A percentile compares a stretch with the other conserved stretches of the same genome.
Evolutionary conservation across 208 protist genomes (phyloP).

Genomic region (Acanthamoeba triangularis): DNA sequence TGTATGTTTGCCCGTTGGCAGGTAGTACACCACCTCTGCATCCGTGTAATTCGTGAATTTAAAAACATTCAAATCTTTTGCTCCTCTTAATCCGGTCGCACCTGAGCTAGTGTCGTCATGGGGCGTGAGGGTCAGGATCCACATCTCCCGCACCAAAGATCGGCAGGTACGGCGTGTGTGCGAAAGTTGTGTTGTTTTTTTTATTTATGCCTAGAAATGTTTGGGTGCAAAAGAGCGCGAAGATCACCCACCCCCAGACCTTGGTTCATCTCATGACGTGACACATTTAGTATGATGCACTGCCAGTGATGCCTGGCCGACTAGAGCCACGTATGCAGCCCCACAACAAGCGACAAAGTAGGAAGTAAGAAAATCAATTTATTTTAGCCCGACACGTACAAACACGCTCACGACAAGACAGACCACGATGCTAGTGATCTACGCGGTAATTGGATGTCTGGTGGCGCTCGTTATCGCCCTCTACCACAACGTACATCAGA

Average conservation of each 20-base stretch:
- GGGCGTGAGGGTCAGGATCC: neutral
- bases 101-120: neutral
- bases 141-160: neutral
- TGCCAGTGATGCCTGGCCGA: too few relatives aligned
- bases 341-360: too few relatives aligned
- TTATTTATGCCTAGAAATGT: neutral
- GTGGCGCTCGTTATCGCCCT: neutral
- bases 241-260: too few relatives aligned
- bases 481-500: neutral
- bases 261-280: too few relatives aligned
- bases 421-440: neutral
- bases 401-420: too few relatives aligned
- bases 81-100: neutral
- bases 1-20: neutral
- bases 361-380: too few relatives aligned
- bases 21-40: conserved; percentile 17
- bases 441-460: neutral
- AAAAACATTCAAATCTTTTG: neutral
- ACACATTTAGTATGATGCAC: too few relatives aligned
- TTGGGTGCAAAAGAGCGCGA: too few relatives aligned
- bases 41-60: neutral
- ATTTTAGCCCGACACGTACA: too few relatives aligned
- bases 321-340: too few relatives aligned
- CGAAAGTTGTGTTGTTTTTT: neutral
- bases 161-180: neutral